Evolutionary conservation across 768 basidiomycete species (phyloP).

Genomic region (Paxillus rubicundulus): DNA sequence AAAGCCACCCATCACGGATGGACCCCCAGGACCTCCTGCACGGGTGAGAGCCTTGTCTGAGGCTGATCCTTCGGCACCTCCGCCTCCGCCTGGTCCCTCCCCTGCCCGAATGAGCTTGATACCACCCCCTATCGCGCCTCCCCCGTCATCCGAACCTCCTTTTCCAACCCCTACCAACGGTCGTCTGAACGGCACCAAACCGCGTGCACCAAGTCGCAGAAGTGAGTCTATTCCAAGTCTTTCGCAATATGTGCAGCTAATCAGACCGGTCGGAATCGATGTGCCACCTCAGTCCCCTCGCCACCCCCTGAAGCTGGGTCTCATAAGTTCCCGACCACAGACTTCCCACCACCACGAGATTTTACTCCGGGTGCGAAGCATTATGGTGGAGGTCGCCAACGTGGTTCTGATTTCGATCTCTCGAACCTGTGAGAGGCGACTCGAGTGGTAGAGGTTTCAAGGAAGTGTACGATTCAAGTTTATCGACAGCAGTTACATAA

Average conservation of each 20-base stretch:
- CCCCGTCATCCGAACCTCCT: slow-evolving; percentile 17
- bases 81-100: slow-evolving; percentile 31
- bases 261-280: slow-evolving; percentile 2
- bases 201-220: slow-evolving; percentile 42
- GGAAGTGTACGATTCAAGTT: no score
- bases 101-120: slow-evolving; percentile 24
- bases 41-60: slow-evolving; percentile 48
- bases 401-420: slow-evolving; percentile 72
- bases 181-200: slow-evolving; percentile 30
- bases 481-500: no score
- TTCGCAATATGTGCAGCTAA: slow-evolving; percentile 8
- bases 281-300: slow-evolving; percentile 42
- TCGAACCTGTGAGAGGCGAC: slow-evolving; percentile 28
- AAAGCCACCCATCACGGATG: slow-evolving; percentile 28
- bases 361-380: slow-evolving; percentile 50
- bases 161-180: slow-evolving; percentile 15
- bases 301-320: slow-evolving; percentile 63
- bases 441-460: not conserved
- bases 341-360: slow-evolving; percentile 74
- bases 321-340: slow-evolving; percentile 72
- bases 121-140: slow-evolving; percentile 15
- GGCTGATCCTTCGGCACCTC: slow-evolving; percentile 33
- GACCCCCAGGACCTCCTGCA: slow-evolving; percentile 32
- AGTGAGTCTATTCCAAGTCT: slow-evolving; percentile 37
- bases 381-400: slow-evolving; percentile 64